Base-by-base conservation (phyloP, 177 flowering plant genomes). In the Tripterygium wilfordii region DNA sequence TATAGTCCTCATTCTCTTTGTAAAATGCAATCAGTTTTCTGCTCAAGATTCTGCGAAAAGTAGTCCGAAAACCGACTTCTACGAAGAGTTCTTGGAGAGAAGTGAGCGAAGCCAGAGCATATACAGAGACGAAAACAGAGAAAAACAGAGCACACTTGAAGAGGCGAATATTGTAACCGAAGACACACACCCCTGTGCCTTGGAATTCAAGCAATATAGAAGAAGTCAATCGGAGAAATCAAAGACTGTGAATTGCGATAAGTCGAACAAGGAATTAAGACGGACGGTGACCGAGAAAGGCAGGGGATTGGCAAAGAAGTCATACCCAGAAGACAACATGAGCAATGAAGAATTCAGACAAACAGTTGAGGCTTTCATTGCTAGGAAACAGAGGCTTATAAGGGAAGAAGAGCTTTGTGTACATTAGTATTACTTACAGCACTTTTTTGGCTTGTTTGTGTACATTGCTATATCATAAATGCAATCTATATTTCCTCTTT, bases 311-410 rank as follows among this genome's bases (percentile, higher is more conserved):
- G 52, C 1, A 38, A 42, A 54, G 4, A 20, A 18, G 10, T 53
- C 44, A 13, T 61, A 23, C 26, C 56, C 72, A 0, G 79, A 64
- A 45, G 83, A 80, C 49, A 45, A 44, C 1, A 51, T 80, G 81
- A 80, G 77, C 64, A 61, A 54, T 33, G 87, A 80, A 17, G 81
- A 80, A 64, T 80, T 80, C 37, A 49, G 74, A 41, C 26, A 43
- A 6, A 65, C 39, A 8, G 59, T 80, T 0, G 87, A 80, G 59
- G 77, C 68, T 36, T 80, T 80, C 57, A 80, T 80, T 48, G 81
- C 76, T 0, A 51, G 73, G 60, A 81, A 80, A 14, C 74, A 77
- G 58, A 72, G 66, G 72, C 30, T 64, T 16, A 48, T 54, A 41
- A 67, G 60, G 63, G 77, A 77, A 35, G 82, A 76, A 62, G 75